Conservation (phyloP, 2,329 filamentous ascomycete genomes). For the Xylariaceae sp. region DNA sequence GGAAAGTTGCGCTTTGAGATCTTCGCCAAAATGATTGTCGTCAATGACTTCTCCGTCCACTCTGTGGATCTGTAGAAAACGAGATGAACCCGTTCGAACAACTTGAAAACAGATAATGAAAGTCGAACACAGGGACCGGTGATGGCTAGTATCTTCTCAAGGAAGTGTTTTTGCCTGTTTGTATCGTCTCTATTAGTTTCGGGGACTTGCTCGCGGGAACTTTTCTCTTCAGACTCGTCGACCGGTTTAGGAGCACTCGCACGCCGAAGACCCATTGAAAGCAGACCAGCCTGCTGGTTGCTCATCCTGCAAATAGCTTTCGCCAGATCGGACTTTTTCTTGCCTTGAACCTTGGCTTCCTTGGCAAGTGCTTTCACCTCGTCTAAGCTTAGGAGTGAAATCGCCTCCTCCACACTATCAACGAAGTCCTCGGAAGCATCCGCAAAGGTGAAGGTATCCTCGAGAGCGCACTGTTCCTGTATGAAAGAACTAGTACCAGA, state of each 20-base stretch:
- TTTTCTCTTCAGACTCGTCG: conserved; percentile 42
- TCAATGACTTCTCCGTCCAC: conserved; percentile 96
- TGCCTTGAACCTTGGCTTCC: conserved; percentile 79
- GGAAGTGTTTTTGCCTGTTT: conserved; percentile 69
- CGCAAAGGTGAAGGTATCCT: conserved; percentile 66
- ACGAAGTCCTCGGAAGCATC: conserved; percentile 71
- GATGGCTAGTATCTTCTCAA: conserved; percentile 68
- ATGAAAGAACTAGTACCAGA: conserved; percentile 31
- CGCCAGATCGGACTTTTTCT: conserved; percentile 77
- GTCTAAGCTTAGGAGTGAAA: conserved; percentile 73
- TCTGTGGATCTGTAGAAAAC: conserved; percentile 95
- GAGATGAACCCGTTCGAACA: conserved; percentile 91
- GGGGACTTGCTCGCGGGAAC: conserved; percentile 33
- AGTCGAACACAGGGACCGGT: conserved; percentile 82
- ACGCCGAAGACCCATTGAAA: conserved; percentile 60
- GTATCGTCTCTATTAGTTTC: conserved; percentile 35
- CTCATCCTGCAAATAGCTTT: conserved; percentile 69
- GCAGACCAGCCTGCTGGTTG: conserved; percentile 68
- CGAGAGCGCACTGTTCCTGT: conserved; percentile 43
- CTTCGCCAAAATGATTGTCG: conserved; percentile 87
- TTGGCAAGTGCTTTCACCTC: conserved; percentile 82
- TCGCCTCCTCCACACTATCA: conserved; percentile 74
- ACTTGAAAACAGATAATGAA: conserved; percentile 62
- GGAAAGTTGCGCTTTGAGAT: conserved; percentile 86
- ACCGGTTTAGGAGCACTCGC: conserved; percentile 55